Base-by-base conservation (phyloP, 768 basidiomycete species). In the Naganishia vishniacii region DNA sequence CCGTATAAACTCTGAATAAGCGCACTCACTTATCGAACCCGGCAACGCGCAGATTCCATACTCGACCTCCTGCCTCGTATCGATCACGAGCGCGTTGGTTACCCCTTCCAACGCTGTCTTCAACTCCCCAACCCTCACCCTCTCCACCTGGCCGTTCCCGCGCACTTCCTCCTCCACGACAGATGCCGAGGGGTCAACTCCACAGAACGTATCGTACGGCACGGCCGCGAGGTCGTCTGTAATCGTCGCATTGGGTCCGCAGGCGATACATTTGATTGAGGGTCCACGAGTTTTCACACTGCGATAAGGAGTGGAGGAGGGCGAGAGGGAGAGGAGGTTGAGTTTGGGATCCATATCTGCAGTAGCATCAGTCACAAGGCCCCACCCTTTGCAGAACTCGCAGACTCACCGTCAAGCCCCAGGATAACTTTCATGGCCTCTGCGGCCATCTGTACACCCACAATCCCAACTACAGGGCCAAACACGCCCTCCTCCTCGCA, bases 401-500 rank as follows among this genome's bases (percentile, higher is more conserved):
- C 28, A 6, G 13, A 64, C 73, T 37, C 58, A 76, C 78, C 73
- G 40, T 86, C 84, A 34, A 86, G 72, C 4, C 85, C 88, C 0
- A 81, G 80, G 44, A 90, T 80, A 59, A 89, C 81, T 77, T 89
- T 91, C 78, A 94, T 85, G 1, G 89, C 82, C 77, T 95, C 91
- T 34, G 90, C 75, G 5, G 93, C 93, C 80, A 95, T 92, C 72
- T 93, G 77, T 67, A 84, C 87, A 4, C 93, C 93, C 45, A 97
- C 89, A 51, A 90, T 80, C 1, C 94, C 94, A 0, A 90, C 89
- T 1, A 95, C 91, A 0, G 82, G 85, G 6, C 94, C 94, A 49
- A 95, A 78, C 4, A 98, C 86, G 0, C 94, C 93, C 4, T 85
- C 81, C 73, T 95, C 92, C 70, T 88, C 91, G 68, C 95, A 99